Conservation (phyloP, 306 rosid species). For the Spatholobus suberectus region DNA sequence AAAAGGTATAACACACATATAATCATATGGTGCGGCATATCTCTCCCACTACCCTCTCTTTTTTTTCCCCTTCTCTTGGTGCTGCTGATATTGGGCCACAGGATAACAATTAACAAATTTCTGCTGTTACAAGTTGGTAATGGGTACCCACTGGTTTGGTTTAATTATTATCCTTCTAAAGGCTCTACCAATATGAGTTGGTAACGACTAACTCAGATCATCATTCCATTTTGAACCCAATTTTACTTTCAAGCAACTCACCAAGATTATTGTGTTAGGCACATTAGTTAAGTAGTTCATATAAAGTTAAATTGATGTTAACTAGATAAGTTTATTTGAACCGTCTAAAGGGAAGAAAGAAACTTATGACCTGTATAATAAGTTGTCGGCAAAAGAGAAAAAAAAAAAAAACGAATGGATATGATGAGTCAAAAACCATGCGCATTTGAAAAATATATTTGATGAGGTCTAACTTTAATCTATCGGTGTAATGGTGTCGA, state of each 20-base stretch:
- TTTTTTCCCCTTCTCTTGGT: background rate
- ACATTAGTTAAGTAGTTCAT: background rate
- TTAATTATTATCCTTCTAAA: slow-evolving; percentile 13
- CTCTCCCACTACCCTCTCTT: background rate
- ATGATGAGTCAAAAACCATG: slow-evolving; percentile 46
- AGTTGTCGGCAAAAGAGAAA: slow-evolving; percentile 16
- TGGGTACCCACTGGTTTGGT: slow-evolving; percentile 26
- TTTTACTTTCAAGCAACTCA: slow-evolving; percentile 33
- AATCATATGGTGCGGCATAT: slow-evolving; percentile 40
- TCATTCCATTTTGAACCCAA: slow-evolving; percentile 17
- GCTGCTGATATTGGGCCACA: slow-evolving; percentile 24
- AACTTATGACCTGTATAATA: slow-evolving; percentile 1
- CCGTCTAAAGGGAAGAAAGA: slow-evolving; percentile 17
- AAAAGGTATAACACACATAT: slow-evolving; percentile 43
- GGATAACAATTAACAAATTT: slow-evolving; percentile 19
- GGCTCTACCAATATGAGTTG: slow-evolving; percentile 32
- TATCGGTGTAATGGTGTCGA: background rate
- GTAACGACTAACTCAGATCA: background rate
- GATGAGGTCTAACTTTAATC: slow-evolving; percentile 25
- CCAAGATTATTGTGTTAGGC: slow-evolving; percentile 32
- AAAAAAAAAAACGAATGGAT: slow-evolving; percentile 27
- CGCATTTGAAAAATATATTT: slow-evolving; percentile 21
- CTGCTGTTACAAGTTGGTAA: slow-evolving; percentile 14
- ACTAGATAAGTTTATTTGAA: background rate
- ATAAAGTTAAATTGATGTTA: background rate